phyloP scores from a whole-genome alignment of 2,329 filamentous ascomycete species.

The Verticillium isaacii region DNA sequence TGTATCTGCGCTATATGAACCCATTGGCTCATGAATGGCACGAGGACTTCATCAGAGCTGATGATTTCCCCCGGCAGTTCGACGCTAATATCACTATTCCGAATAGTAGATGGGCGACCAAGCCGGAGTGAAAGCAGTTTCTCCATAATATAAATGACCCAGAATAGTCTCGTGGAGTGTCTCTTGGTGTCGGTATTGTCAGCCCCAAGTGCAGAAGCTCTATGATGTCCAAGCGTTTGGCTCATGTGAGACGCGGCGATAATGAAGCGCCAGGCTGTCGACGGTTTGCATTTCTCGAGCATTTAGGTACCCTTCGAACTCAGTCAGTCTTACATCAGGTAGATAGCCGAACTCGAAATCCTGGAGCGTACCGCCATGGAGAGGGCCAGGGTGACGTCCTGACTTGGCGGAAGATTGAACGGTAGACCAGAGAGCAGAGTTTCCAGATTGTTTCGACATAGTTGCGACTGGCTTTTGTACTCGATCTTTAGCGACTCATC shows the following conservation, averaged over 20 bases:
- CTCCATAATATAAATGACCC: constrained; percentile 19
- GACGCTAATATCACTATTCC: constrained; percentile 19
- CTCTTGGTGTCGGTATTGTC: constrained; percentile 1
- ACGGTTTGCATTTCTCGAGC: constrained; percentile 14
- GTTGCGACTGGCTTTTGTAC: constrained; percentile 8
- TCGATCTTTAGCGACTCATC: constrained; percentile 7
- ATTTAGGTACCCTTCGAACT: constrained; percentile 12
- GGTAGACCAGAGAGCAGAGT: constrained; percentile 14
- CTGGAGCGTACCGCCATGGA: constrained; percentile 13
- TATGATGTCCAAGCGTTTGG: constrained; percentile 16
- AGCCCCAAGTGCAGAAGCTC: constrained; percentile 2
- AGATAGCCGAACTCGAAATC: too few relatives aligned
- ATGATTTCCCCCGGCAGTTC: not conserved
- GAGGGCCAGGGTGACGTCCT: constrained; percentile 13
- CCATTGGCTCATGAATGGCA: constrained; percentile 5
- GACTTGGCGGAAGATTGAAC: constrained; percentile 13
- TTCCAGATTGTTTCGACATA: constrained; percentile 15
- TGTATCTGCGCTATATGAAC: constrained; percentile 14
- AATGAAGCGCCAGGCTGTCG: constrained; percentile 17
- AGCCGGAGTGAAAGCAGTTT: constrained; percentile 19
- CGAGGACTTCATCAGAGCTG: not conserved
- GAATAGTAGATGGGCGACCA: constrained; percentile 18
- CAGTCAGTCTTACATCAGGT: not conserved
- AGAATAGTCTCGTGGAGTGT: constrained; percentile 16
- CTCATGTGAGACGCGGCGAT: constrained; percentile 14